Evolutionary conservation across 371 early-diverging fungal species (phyloP).

Genomic region (Basidiobolus meristosporus): DNA sequence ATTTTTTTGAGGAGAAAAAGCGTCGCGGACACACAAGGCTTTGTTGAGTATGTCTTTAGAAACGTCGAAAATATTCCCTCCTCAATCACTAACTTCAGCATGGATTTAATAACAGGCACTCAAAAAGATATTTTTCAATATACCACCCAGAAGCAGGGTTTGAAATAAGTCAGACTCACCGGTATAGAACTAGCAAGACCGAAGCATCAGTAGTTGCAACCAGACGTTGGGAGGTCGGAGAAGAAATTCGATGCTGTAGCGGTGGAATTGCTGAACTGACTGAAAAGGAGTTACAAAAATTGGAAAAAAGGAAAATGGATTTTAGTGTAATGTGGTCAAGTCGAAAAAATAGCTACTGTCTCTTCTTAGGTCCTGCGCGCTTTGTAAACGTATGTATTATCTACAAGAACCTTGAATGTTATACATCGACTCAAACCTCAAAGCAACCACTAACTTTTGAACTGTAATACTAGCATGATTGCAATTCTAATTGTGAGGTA

Average conservation of each 20-base stretch:
- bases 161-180: slow-evolving; percentile 47
- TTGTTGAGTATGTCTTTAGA: slow-evolving; percentile 9
- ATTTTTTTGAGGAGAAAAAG: slow-evolving; percentile 9
- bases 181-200: slow-evolving; percentile 51
- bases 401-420: no score
- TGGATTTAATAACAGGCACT: no score
- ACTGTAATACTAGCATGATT: slow-evolving; percentile 97
- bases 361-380: slow-evolving; percentile 85
- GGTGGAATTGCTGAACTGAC: slow-evolving; percentile 60
- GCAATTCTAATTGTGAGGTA: slow-evolving; percentile 54
- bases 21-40: slow-evolving; percentile 1
- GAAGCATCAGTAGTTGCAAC: slow-evolving; percentile 78
- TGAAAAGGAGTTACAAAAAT: slow-evolving; percentile 39
- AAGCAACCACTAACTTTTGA: no score
- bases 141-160: slow-evolving; percentile 73
- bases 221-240: slow-evolving; percentile 45
- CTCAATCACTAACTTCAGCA: no score
- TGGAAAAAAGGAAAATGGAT: slow-evolving; percentile 46
- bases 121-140: slow-evolving; percentile 44
- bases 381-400: slow-evolving; percentile 28
- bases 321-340: slow-evolving; percentile 78
- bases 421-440: no score
- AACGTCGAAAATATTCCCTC: no score
- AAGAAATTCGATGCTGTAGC: slow-evolving; percentile 50
- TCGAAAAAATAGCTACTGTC: slow-evolving; percentile 41